A percentile compares a stretch with the other conserved stretches of the same genome.
phyloP scores from a whole-genome alignment of 352 stramenopile genomes.

The Pythium grandisporangium region DNA sequence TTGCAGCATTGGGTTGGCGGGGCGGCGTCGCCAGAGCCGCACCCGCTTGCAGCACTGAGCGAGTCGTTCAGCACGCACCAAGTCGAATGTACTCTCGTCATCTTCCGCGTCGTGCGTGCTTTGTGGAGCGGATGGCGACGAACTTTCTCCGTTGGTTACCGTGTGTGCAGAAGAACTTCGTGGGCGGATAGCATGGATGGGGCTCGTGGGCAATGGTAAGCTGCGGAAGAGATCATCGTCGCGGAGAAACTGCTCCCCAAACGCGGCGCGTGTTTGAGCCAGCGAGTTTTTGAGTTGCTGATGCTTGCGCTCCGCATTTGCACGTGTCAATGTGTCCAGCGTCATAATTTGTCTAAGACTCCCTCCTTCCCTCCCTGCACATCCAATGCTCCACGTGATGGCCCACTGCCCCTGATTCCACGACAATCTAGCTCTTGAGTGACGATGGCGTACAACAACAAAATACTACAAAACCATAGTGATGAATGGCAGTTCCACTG shows the following conservation, averaged over 20 bases:
- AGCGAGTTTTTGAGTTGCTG: constrained; percentile 51
- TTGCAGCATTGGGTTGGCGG: constrained; percentile 52
- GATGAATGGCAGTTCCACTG: too few relatives aligned
- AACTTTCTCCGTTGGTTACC: not conserved
- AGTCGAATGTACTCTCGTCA: too few relatives aligned
- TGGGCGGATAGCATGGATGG: not conserved
- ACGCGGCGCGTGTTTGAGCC: constrained; percentile 26
- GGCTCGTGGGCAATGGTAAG: constrained; percentile 2
- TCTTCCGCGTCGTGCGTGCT: too few relatives aligned
- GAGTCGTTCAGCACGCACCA: constrained; percentile 44
- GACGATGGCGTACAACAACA: too few relatives aligned
- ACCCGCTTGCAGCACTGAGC: constrained; percentile 73
- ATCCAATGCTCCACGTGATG: too few relatives aligned
- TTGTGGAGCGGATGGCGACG: too few relatives aligned
- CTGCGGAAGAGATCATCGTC: constrained; percentile 45
- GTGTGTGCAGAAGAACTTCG: too few relatives aligned
- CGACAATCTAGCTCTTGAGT: too few relatives aligned
- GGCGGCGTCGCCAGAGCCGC: constrained; percentile 47
- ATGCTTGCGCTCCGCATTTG: constrained; percentile 44
- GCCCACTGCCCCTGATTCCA: too few relatives aligned
- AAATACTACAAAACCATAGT: too few relatives aligned
- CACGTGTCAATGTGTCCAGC: constrained; percentile 51
- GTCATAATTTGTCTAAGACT: too few relatives aligned
- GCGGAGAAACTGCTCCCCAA: constrained; percentile 31
- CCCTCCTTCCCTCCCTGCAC: too few relatives aligned